These are phyloP conservation scores for Colletotrichum sojae DNA, from an alignment of 2,329 filamentous ascomycete species.

Conservation along the genomic window DNA sequence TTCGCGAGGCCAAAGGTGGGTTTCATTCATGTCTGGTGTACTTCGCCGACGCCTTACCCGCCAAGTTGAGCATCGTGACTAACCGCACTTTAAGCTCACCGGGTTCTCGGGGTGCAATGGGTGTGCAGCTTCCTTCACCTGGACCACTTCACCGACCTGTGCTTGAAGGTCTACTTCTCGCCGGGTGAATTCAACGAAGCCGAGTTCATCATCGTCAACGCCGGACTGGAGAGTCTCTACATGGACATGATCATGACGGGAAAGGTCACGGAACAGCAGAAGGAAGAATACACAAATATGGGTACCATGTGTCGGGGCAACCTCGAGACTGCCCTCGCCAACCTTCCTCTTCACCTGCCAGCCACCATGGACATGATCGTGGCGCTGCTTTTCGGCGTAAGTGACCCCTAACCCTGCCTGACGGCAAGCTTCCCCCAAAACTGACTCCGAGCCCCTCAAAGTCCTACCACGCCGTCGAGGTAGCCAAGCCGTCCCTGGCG, in stretches of 20 bases:
- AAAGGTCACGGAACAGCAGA: constrained; percentile 34
- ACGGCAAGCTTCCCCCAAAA: background rate
- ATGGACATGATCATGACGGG: constrained; percentile 42
- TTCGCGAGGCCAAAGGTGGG: constrained; percentile 38
- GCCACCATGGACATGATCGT: constrained; percentile 47
- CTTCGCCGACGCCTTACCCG: background rate
- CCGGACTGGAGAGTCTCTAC: constrained; percentile 50
- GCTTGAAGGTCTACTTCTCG: constrained; percentile 51
- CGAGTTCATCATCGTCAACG: constrained; percentile 52
- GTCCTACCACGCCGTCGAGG: constrained; percentile 51
- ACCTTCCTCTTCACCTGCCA: constrained; percentile 50
- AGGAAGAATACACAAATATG: constrained; percentile 45
- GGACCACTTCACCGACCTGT: constrained; percentile 50
- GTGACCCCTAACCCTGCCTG: background rate
- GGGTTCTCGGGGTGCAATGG: constrained; percentile 43
- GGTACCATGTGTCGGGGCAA: constrained; percentile 47
- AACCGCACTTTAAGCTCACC: constrained; percentile 8
- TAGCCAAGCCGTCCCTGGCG: constrained; percentile 50
- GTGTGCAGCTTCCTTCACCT: constrained; percentile 48
- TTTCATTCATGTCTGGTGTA: background rate
- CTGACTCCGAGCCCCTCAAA: constrained; percentile 37
- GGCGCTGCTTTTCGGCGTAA: constrained; percentile 44
- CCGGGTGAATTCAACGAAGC: constrained; percentile 48
- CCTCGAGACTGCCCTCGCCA: constrained; percentile 50
- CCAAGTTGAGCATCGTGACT: background rate